These are phyloP conservation scores for Limnomonas spitsbergensis DNA, from an alignment of 139 green algal genomes.

Conservation along the genomic window DNA sequence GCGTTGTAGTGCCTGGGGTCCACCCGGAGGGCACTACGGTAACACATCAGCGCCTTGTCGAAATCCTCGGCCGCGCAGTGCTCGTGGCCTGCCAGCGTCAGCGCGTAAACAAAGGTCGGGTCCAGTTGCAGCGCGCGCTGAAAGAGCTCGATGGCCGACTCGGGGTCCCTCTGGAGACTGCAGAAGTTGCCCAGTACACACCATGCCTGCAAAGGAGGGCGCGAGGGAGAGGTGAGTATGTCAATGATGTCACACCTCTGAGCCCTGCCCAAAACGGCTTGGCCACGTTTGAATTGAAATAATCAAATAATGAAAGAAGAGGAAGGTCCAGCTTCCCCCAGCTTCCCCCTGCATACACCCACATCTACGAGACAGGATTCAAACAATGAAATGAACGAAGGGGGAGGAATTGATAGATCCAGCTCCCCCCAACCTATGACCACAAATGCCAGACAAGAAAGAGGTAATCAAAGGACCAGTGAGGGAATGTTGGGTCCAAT, in stretches of 20 bases:
- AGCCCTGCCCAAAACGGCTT: no score
- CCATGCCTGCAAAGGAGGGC: constrained; percentile 47
- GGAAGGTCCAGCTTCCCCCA: no score
- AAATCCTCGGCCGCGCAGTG: constrained; percentile 89
- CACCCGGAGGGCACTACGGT: constrained; percentile 78
- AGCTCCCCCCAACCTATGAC: no score
- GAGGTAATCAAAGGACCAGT: no score
- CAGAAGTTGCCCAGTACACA: constrained; percentile 93
- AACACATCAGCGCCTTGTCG: constrained; percentile 78
- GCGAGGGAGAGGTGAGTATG: background rate
- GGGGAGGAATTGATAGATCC: no score
- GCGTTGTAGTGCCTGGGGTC: constrained; percentile 95
- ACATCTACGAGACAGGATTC: no score
- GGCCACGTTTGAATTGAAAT: constrained; percentile 79
- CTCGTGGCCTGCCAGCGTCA: constrained; percentile 91
- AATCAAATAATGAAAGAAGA: no score
- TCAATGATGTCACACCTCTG: constrained; percentile 40
- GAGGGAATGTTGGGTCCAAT: no score
- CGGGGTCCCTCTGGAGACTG: constrained; percentile 88
- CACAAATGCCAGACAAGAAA: no score
- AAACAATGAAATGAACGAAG: no score
- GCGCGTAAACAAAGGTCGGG: constrained; percentile 78
- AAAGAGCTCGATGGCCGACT: constrained; percentile 83
- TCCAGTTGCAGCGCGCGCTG: constrained; percentile 80
- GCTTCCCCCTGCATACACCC: no score